A percentile compares a stretch with the other conserved stretches of the same genome.
These are phyloP conservation scores for Claviceps humidiphila DNA, from an alignment of 2,329 filamentous ascomycete species.

Conservation along the genomic window DNA sequence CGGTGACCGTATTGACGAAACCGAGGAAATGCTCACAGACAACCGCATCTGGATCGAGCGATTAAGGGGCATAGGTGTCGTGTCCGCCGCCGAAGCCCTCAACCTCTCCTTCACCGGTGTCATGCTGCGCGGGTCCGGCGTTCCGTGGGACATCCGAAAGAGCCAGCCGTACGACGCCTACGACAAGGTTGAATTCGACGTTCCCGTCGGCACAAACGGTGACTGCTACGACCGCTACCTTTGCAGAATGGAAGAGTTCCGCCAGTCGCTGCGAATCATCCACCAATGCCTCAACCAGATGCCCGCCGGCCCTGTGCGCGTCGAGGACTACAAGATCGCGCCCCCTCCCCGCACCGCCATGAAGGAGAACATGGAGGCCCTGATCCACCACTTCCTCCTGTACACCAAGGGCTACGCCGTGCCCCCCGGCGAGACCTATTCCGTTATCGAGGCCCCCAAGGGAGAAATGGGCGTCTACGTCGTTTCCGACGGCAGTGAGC, in stretches of 20 bases:
- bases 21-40: conserved; percentile 95
- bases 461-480: conserved; percentile 98
- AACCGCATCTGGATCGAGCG: conserved; percentile 98
- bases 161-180: conserved; percentile 96
- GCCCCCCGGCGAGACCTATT: conserved; percentile 95
- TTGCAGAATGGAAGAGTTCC: conserved; percentile 99
- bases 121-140: conserved; percentile 92
- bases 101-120: conserved; percentile 95
- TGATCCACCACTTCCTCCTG: conserved; percentile 97
- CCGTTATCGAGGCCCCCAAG: conserved; percentile 97
- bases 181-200: conserved; percentile 94
- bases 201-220: conserved; percentile 89
- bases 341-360: conserved; percentile 93
- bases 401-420: conserved; percentile 98
- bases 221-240: conserved; percentile 99
- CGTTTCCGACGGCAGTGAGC: conserved; percentile 89
- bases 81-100: conserved; percentile 83
- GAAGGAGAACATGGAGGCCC: conserved; percentile 99
- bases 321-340: conserved; percentile 97
- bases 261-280: conserved; percentile 94
- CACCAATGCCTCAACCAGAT: conserved; percentile 99
- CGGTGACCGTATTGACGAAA: conserved; percentile 95
- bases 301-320: conserved; percentile 83
- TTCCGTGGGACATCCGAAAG: conserved; percentile 95
- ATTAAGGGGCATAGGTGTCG: conserved; percentile 81